A percentile compares a stretch with the other conserved stretches of the same genome.
Conservation (phyloP, 805 yeast species). For the Candida succiphila region DNA sequence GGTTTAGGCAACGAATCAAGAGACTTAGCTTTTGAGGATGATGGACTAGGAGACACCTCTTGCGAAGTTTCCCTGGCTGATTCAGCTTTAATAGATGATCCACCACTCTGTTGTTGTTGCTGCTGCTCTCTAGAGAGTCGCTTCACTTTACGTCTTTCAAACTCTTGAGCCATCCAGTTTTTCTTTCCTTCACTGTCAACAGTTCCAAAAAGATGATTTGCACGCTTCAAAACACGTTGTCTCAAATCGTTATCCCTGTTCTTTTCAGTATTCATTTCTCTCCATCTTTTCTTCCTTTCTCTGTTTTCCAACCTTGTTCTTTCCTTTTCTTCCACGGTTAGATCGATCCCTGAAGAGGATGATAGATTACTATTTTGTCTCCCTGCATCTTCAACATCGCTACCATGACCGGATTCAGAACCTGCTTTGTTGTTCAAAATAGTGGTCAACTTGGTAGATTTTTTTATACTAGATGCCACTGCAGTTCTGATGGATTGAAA, state of each 20-base stretch:
- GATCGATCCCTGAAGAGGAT: neutral
- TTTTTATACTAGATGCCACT: slow-evolving; percentile 6
- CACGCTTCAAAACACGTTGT: slow-evolving; percentile 67
- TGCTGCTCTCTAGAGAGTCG: slow-evolving; percentile 37
- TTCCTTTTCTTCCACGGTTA: slow-evolving; percentile 38
- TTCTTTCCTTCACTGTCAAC: slow-evolving; percentile 38
- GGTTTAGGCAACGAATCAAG: no score
- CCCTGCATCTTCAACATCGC: neutral
- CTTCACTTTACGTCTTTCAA: slow-evolving; percentile 51
- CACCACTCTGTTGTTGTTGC: slow-evolving; percentile 24
- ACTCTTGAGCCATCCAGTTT: slow-evolving; percentile 71
- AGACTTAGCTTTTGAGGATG: slow-evolving; percentile 14
- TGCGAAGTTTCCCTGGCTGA: slow-evolving; percentile 1
- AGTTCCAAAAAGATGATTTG: slow-evolving; percentile 55
- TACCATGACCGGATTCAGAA: neutral
- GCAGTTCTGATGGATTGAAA: slow-evolving; percentile 7
- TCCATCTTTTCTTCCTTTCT: slow-evolving; percentile 74
- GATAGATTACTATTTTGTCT: no score
- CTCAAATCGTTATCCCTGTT: slow-evolving; percentile 85
- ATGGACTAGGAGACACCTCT: slow-evolving; percentile 1
- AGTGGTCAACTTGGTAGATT: neutral
- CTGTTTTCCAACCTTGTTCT: slow-evolving; percentile 58
- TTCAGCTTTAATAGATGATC: no score
- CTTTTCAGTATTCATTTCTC: slow-evolving; percentile 68
- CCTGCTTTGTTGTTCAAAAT: neutral